Conservation (phyloP, 1,284 basidiomycete species). For the Taiwanofungus camphoratus region DNA sequence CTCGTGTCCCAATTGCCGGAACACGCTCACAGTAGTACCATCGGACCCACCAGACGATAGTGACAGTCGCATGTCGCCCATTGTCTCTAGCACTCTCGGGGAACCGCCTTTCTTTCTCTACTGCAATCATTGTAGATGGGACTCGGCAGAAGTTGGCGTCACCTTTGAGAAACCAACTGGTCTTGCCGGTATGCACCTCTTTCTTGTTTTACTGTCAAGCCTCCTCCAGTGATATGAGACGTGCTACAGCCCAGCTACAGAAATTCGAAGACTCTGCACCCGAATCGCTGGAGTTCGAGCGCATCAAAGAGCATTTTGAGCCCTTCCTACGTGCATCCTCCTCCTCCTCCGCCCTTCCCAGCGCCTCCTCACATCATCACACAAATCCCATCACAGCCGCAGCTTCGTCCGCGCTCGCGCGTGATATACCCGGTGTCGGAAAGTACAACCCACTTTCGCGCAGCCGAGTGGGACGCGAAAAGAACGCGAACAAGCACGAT, state of each 20-base stretch:
- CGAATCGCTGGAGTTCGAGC: slow-evolving; percentile 84
- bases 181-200: slow-evolving; percentile 63
- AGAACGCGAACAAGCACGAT: slow-evolving; percentile 63
- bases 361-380: slow-evolving; percentile 52
- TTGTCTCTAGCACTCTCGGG: slow-evolving; percentile 54
- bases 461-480: slow-evolving; percentile 49
- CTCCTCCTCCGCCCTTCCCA: slow-evolving; percentile 47
- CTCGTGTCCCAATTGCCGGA: slow-evolving; percentile 87
- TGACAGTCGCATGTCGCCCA: slow-evolving; percentile 42
- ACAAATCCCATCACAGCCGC: slow-evolving; percentile 79
- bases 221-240: slow-evolving; percentile 5
- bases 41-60: slow-evolving; percentile 73
- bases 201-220: neutral
- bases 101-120: slow-evolving; percentile 88
- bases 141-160: slow-evolving; percentile 85
- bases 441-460: slow-evolving; percentile 66
- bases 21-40: slow-evolving; percentile 83
- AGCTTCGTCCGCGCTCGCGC: slow-evolving; percentile 75
- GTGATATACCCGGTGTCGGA: slow-evolving; percentile 72
- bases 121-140: slow-evolving; percentile 94
- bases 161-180: slow-evolving; percentile 96
- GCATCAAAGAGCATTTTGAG: slow-evolving; percentile 92
- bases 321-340: slow-evolving; percentile 78
- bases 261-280: slow-evolving; percentile 82
- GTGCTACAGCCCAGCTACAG: slow-evolving; percentile 73